Base-by-base conservation (phyloP, 495 filamentous ascomycete species). In the Penicillium ucsense region DNA sequence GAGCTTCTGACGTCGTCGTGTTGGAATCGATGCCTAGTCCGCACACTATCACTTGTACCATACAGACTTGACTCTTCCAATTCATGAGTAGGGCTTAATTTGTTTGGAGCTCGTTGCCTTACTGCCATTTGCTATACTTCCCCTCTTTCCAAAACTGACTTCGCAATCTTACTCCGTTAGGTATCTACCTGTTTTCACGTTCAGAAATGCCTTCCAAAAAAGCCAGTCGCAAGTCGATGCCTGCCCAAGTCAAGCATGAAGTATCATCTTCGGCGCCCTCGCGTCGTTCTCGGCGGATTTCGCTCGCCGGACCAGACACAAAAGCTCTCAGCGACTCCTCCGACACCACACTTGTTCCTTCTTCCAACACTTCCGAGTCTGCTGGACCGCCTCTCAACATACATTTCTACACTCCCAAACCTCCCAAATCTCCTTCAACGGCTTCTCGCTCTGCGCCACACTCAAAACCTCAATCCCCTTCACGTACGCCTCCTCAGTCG, bases 161-260 rank as follows among this genome's bases (percentile, higher is more conserved):
- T 20, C 20, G 20, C 20, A 20, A 20, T 20, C 20, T 20, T 1
- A 2, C 20, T 20, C 20, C 20, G 20, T 20, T 20, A 20, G 20
- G 20, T 20, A 20, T 20, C 20, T 20, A 20, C 20, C 20, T 20
- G 20, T 20, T 20, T 20, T 20, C 20, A 20, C 49, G 49, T 41
- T 47, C 40, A 57, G 34, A 6, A 6, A 62, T 62, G 59, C 45
- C 59, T 28, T 50, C 59, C 37, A 57, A 57, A 44, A 61, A 50
- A 47, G 56, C 39, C n/a, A 27, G 7, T 20, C 56, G 56, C 41
- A 62, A 55, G 29, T 55, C 57, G 27, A 53, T 60, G 52, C 49
- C 56, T 35, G 49, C 47, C 8, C 49, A 32, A 36, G 47, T 52
- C 20, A 45, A 43, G 5, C 40, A 45, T 48, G 42, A 47, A 10